A percentile compares a stretch with the other conserved stretches of the same genome.
phyloP scores from a whole-genome alignment of 768 basidiomycete species.

The Leccinum subgranulosum region DNA sequence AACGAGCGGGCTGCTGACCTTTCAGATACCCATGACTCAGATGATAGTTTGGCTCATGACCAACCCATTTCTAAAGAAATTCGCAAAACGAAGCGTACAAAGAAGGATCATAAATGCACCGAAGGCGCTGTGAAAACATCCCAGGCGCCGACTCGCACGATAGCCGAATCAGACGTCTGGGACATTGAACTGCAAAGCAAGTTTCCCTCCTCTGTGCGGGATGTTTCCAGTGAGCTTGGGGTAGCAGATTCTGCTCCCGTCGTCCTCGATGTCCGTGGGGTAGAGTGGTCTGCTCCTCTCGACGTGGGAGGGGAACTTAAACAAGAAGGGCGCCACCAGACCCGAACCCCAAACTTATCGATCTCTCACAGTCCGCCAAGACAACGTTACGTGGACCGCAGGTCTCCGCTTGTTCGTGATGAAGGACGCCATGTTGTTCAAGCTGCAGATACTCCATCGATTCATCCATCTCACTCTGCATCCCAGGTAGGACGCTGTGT shows the following conservation, averaged over 20 bases:
- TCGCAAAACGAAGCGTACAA: conserved; percentile 2
- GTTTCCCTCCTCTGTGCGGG: conserved; percentile 19
- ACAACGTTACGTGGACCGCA: background rate
- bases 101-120: background rate
- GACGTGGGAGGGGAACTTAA: background rate
- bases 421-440: background rate
- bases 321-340: background rate
- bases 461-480: conserved; percentile 54
- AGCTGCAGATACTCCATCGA: conserved; percentile 22
- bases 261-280: conserved; percentile 35
- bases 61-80: conserved; percentile 14
- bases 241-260: conserved; percentile 25
- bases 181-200: conserved; percentile 47
- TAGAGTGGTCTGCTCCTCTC: conserved; percentile 27
- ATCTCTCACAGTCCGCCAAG: background rate
- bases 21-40: conserved; percentile 4
- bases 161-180: conserved; percentile 47
- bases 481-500: conserved; percentile 40
- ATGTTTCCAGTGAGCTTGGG: conserved; percentile 17
- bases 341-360: background rate
- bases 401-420: conserved; percentile 12
- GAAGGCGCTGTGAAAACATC: background rate
- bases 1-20: conserved; percentile 5
- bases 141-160: conserved; percentile 1
- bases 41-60: conserved; percentile 8